Base-by-base conservation (phyloP, 257 asterid species). In the Solanum acaule region DNA sequence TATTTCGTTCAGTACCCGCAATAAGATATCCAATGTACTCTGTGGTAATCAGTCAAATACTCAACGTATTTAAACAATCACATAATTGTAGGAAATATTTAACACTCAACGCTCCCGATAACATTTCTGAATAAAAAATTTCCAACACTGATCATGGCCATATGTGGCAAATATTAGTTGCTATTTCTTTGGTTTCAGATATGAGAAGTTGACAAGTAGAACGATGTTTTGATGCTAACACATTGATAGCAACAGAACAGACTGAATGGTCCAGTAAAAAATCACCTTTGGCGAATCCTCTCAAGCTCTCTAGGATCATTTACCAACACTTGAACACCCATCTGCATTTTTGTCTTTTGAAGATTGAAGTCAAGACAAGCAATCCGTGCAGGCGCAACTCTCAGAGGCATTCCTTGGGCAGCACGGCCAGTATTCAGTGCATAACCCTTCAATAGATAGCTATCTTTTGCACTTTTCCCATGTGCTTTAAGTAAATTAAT, bases 311-410 rank as follows among this genome's bases (percentile, higher is more conserved):
- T 89, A 29, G 99, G 99, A 90, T 96, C 99, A 87, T 92, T 93
- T 89, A 96, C 98, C 59, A 96, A 92, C 85, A 96, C 98, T 92
- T 96, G 99, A 87, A 96, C 92, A n/a, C 99, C 99, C 97, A 95
- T 93, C 91, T 95, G 99, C 99, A 96, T 94, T 92, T 96, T 96
- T 12, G 98, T 93, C 93, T 91, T 96, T 61, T 96, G 99, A 91
- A 96, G 98, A 92, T 96, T 96, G 87, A 96, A 95, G 90, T 96
- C 99, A 25, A 96, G 99, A 91, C 98, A 96, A 83, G 99, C 99
- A 88, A 96, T 94, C 90, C 88, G 93, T 52, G 99, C 99, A 73
- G 98, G 98, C 73, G 98, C 71, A 87, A 95, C 97, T 89, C 94
- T 92, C 93, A 94, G 83, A 22, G 98, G 99, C 99, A 96, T 96